A percentile compares a stretch with the other conserved stretches of the same genome.
These are phyloP conservation scores for Vitis labrusca DNA, from an alignment of 164 flowering plant species.

Conservation along the genomic window DNA sequence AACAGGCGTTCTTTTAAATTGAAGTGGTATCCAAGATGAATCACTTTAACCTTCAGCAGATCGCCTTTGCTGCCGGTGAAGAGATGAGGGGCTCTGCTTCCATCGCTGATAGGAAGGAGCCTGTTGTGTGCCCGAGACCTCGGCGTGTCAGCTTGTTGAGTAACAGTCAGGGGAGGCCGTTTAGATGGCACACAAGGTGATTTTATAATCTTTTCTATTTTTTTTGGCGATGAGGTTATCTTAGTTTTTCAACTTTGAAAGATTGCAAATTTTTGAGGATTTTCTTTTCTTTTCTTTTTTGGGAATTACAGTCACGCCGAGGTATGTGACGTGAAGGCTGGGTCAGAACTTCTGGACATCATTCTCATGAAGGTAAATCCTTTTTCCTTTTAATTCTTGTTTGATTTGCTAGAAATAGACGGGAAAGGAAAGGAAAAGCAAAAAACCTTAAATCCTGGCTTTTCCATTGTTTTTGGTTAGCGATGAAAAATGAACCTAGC, in stretches of 20 bases:
- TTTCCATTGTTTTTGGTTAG: too few species aligned
- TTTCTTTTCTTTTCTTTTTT: slow-evolving; percentile 2
- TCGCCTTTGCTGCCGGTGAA: slow-evolving; percentile 25
- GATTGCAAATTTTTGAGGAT: neutral
- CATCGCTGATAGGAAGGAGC: slow-evolving; percentile 27
- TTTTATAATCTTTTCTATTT: neutral
- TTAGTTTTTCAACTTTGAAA: neutral
- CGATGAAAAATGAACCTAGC: too few species aligned
- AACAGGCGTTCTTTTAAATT: slow-evolving; percentile 32
- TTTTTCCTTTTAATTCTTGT: neutral
- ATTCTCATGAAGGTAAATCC: slow-evolving; percentile 39
- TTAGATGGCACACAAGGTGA: slow-evolving; percentile 34
- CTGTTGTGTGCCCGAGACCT: slow-evolving; percentile 49
- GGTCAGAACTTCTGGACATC: slow-evolving; percentile 43
- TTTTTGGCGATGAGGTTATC: neutral
- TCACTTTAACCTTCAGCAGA: slow-evolving; percentile 30
- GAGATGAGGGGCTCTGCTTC: slow-evolving; percentile 22
- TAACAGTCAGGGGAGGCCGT: slow-evolving; percentile 23
- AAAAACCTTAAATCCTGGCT: too few species aligned
- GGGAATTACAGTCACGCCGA: slow-evolving; percentile 29
- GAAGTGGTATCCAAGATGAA: slow-evolving; percentile 23
- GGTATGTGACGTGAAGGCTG: slow-evolving; percentile 29
- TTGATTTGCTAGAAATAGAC: too few species aligned
- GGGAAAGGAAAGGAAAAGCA: too few species aligned
- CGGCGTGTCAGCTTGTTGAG: slow-evolving; percentile 33